Evolutionary conservation across 768 basidiomycete genomes (phyloP).

Genomic region (Leucocoprinus birnbaumii): DNA sequence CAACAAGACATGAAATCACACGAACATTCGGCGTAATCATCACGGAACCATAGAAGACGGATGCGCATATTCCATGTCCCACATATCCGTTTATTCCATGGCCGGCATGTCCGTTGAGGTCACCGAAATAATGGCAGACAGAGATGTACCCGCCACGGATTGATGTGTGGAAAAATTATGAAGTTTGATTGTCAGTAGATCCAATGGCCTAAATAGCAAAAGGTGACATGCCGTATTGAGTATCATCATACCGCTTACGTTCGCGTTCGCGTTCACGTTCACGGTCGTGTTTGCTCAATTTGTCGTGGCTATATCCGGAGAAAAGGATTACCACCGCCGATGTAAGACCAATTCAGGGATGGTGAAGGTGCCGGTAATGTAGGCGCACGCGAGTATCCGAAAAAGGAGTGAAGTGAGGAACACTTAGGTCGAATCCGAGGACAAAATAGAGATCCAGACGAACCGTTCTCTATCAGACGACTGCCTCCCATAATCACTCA

Average conservation of each 20-base stretch:
- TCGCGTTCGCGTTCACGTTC: background rate
- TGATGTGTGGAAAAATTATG: background rate
- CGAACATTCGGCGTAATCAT: too few species aligned
- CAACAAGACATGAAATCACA: too few species aligned
- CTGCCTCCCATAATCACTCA: background rate
- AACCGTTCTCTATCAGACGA: conserved; percentile 2
- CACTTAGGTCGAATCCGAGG: background rate
- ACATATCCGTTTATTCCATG: too few species aligned
- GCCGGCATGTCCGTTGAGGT: background rate
- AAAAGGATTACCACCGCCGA: background rate
- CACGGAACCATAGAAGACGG: too few species aligned
- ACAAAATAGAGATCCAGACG: background rate
- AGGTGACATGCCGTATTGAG: background rate
- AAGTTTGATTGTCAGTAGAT: background rate
- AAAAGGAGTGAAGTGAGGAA: background rate
- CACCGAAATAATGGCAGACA: background rate
- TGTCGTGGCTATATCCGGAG: background rate
- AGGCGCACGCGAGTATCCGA: too few species aligned
- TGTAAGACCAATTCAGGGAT: too few species aligned
- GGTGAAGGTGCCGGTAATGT: too few species aligned
- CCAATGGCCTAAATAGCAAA: background rate
- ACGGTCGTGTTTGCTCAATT: background rate
- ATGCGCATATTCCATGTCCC: too few species aligned
- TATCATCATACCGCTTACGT: background rate
- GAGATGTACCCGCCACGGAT: background rate